Evolutionary conservation across 257 asterid genomes (phyloP), one percentile per base, ranked within the genome.

Genomic region (Jasminum sambac): DNA sequence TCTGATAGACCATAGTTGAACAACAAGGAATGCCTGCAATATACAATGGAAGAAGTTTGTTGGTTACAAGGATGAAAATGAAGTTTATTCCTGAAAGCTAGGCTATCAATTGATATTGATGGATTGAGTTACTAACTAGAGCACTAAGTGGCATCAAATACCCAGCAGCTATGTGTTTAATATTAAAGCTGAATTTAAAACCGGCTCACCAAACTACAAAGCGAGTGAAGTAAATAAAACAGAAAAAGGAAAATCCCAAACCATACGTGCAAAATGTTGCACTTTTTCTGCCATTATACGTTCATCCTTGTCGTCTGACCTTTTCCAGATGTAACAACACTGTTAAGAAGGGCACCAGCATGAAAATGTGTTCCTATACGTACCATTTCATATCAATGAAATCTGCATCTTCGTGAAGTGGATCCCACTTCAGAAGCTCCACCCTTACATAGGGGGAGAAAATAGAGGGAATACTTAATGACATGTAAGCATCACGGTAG

Each of bases 361-460:
- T 48, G 37, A 17, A 11, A 17, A n/a, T n/a, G 66, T 39, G 44
- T 66, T 63, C 17, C 24, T 12, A 48, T 59, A 72, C 85, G 7
- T 86, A 94, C 99, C 99, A 95, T 74, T 84, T 78, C 99, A 91
- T 95, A 73, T 91, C 83, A 24, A 79, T 82, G 77, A 91, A 95
- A 78, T 95, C 99, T 69, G 88, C 80, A 76, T 88, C 91, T 68
- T 88, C 86, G 71, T 85, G 98, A 66, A 95, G 96, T 12, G 99
- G 99, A 68, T 95, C 95, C 99, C 99, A 95, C 86, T 89, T 90
- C 73, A 95, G 85, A 83, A 95, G 99, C 85, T 95, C 98, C 74
- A 91, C 74, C 69, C 97, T 87, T 64, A 91, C 92, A 67, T 85
- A 95, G 55, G 99, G 99, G n/a, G 99, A 91, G 81, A 95, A 88